phyloP scores from a whole-genome alignment of 306 rosid species.

The Fragaria ananassa region DNA sequence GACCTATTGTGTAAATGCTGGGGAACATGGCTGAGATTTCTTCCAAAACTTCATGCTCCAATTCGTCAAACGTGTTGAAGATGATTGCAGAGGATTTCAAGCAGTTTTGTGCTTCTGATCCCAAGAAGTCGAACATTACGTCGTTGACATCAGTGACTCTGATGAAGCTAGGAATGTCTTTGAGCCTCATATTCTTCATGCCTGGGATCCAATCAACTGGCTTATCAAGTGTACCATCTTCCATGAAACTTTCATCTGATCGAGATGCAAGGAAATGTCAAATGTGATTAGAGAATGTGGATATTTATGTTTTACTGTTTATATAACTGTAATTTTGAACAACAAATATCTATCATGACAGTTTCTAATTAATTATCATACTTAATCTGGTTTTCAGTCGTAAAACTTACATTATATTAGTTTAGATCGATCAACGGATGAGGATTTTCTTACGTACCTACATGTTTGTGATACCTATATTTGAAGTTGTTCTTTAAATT shows the following conservation, averaged over 20 bases:
- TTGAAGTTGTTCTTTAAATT: no score
- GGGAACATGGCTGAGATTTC: slow-evolving; percentile 38
- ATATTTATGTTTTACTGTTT: no score
- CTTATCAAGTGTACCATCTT: slow-evolving; percentile 26
- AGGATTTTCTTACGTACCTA: no score
- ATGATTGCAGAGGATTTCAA: slow-evolving; percentile 35
- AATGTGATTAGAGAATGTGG: no score
- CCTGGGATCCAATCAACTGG: slow-evolving; percentile 41
- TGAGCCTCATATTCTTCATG: slow-evolving; percentile 37
- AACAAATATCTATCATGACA: no score
- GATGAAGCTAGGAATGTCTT: slow-evolving; percentile 43
- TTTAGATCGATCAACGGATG: no score
- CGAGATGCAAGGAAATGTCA: background rate
- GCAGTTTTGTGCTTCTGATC: slow-evolving; percentile 33
- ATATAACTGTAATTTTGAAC: no score
- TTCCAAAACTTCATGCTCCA: slow-evolving; percentile 37
- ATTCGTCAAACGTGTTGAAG: slow-evolving; percentile 38
- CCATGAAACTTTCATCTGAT: slow-evolving; percentile 30
- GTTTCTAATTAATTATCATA: no score
- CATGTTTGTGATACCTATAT: no score
- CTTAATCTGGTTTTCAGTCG: no score
- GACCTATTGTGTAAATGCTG: slow-evolving; percentile 42
- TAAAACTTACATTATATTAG: no score
- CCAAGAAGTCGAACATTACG: slow-evolving; percentile 35
- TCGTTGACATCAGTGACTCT: slow-evolving; percentile 26